These are phyloP conservation scores for Magnaporthiopsis poae DNA, from an alignment of 2,329 filamentous ascomycete genomes.

Conservation along the genomic window DNA sequence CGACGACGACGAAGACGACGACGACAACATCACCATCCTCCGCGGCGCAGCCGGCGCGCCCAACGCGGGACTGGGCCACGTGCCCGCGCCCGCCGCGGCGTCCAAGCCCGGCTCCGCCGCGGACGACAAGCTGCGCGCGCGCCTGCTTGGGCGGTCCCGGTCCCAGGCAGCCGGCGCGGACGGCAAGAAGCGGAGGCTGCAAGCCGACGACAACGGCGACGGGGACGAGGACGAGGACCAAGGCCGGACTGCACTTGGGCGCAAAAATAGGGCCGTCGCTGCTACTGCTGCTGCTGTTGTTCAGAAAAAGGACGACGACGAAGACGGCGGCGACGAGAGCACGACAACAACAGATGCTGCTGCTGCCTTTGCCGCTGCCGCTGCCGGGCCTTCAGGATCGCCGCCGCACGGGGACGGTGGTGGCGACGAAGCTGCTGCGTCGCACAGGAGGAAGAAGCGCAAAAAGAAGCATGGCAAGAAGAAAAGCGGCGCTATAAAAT, in stretches of 20 bases:
- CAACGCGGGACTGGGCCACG: conserved; percentile 34
- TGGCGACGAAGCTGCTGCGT: background rate
- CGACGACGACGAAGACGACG: conserved; percentile 3
- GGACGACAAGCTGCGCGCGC: conserved; percentile 20
- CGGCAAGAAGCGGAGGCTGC: conserved; percentile 7
- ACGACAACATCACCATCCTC: conserved; percentile 4
- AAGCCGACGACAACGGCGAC: conserved; percentile 15
- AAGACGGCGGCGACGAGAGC: background rate
- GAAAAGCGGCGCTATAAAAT: background rate
- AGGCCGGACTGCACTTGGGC: conserved; percentile 20
- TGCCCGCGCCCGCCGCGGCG: conserved; percentile 18
- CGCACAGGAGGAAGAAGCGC: background rate
- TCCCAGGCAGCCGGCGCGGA: conserved; percentile 10
- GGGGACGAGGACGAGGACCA: conserved; percentile 21
- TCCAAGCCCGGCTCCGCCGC: conserved; percentile 15
- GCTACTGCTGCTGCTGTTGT: background rate
- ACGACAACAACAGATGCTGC: background rate
- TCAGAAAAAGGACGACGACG: background rate
- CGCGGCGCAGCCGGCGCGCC: conserved; percentile 10
- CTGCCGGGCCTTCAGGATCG: too few relatives aligned
- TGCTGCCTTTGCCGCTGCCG: background rate
- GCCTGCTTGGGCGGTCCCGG: conserved; percentile 18
- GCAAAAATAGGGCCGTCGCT: conserved; percentile 7
- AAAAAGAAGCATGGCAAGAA: background rate
- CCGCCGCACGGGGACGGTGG: too few relatives aligned